Percentiles rank a stretch among this genome's conserved stretches.
phyloP scores from a whole-genome alignment of 2,329 filamentous ascomycete species.

The Fusarium continuum region DNA sequence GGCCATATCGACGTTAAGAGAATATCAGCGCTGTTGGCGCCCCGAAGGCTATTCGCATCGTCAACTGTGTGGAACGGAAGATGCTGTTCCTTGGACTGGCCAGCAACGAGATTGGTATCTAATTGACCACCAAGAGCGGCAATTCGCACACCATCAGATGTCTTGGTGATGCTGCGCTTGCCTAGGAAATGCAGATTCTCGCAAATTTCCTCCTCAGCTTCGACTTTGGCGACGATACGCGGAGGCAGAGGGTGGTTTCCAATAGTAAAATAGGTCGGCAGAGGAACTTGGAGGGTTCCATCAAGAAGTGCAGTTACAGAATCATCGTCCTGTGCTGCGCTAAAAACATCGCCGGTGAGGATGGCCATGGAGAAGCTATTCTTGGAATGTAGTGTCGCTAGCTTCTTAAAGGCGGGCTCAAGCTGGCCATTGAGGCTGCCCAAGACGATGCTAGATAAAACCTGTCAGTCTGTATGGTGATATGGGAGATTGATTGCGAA shows the following conservation, averaged over 20 bases:
- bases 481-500: conserved; percentile 9
- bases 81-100: conserved; percentile 75
- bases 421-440: conserved; percentile 86
- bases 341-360: conserved; percentile 84
- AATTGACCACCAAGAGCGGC: conserved; percentile 83
- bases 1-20: conserved; percentile 91
- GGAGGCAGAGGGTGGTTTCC: conserved; percentile 77
- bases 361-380: conserved; percentile 89
- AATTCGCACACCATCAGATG: conserved; percentile 86
- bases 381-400: conserved; percentile 82
- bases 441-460: conserved; percentile 72
- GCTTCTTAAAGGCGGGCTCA: conserved; percentile 78
- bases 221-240: conserved; percentile 75
- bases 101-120: conserved; percentile 67
- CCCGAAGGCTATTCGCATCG: conserved; percentile 79
- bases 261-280: conserved; percentile 92
- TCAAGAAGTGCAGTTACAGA: conserved; percentile 71
- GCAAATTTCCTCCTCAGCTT: conserved; percentile 79
- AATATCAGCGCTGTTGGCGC: conserved; percentile 84
- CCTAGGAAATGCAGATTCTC: conserved; percentile 91
- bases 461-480: conserved; percentile 8
- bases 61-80: conserved; percentile 79
- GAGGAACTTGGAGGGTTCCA: conserved; percentile 76
- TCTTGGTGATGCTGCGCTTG: conserved; percentile 87
- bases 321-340: conserved; percentile 65